Evolutionary conservation across 2,329 filamentous ascomycete species (phyloP), one percentile per base, ranked within the genome.

Genomic region (Pseudocercospora fijiensis): DNA sequence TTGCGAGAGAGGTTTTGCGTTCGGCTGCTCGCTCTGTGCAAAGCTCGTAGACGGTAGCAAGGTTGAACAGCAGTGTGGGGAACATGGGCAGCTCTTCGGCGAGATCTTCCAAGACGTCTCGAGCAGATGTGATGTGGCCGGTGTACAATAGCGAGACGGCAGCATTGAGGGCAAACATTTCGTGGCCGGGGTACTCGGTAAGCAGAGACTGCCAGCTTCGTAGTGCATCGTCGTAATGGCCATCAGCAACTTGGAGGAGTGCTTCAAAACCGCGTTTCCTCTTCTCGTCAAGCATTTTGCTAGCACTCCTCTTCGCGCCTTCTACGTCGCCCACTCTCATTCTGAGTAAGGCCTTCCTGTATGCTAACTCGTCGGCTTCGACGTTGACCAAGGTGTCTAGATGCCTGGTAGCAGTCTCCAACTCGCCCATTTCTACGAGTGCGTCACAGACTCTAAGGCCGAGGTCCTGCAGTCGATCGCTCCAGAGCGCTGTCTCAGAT

Each of bases 11-110:
- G 28, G 85, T 77, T 81, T 98, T 98, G 70, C 90, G 77, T 11
- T 83, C 83, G 56, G 85, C 82, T 47, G 91, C 86, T 66, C 85
- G 84, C 71, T 98, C 93, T 0, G 90, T 93, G 74, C 90, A 95
- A 7, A 98, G 83, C 77, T 98, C 95, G 75, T 96, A 98, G 71
- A 96, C 86, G 0, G 94, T 98, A 10, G 88, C 87, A 11, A 99
- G 78, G 75, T 98, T 98, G 78, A 97, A 96, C 0, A 96, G 85
- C 2, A 96, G 79, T 0, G 90, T 90, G 67, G 90, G 88, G 63
- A 94, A 97, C 0, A 86, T 85, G 45, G 86, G 81, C 1, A 87
- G 85, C 0, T 80, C 75, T 2, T 86, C 82, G 0, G 92, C 81
- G 10, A 96, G 78, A 0, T 79, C 77, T 71, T 94, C 89, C 2